Evolutionary conservation across 805 yeast genomes (phyloP).

Genomic region (Candida nanaspora): DNA sequence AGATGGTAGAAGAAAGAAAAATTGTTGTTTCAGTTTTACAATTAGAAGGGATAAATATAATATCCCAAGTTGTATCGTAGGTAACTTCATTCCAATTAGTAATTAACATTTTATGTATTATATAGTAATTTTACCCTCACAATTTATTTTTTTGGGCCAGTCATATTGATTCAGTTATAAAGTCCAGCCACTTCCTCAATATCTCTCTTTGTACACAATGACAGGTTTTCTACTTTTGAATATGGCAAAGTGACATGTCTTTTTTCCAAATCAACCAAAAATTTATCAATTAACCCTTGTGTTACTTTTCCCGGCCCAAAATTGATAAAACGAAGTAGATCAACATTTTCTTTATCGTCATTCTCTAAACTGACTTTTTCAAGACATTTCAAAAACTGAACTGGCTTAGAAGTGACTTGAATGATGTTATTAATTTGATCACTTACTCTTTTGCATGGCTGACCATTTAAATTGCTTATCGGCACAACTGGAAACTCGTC

Average conservation of each 20-base stretch:
- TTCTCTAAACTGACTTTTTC: conserved; percentile 9
- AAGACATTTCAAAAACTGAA: conserved; percentile 25
- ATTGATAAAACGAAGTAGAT: conserved; percentile 18
- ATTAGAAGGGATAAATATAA: conserved; percentile 88
- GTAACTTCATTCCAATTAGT: conserved; percentile 80
- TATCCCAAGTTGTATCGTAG: conserved; percentile 93
- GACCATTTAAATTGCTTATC: conserved; percentile 23
- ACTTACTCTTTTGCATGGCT: conserved; percentile 5
- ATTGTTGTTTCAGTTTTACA: conserved; percentile 92
- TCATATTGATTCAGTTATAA: too few relatives aligned
- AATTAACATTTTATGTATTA: conserved; percentile 4
- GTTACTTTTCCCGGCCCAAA: conserved; percentile 23
- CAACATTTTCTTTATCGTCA: conserved; percentile 2
- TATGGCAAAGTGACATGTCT: neutral
- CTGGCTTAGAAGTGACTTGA: conserved; percentile 24
- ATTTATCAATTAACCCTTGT: conserved; percentile 17
- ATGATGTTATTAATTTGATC: conserved; percentile 22
- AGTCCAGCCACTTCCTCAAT: neutral
- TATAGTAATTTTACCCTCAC: too few relatives aligned
- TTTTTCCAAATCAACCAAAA: conserved; percentile 11
- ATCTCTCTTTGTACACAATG: neutral
- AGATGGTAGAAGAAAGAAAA: conserved; percentile 71
- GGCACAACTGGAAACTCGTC: conserved; percentile 17
- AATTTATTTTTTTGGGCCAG: too few relatives aligned
- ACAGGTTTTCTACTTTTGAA: conserved; percentile 2